phyloP scores from a whole-genome alignment of 768 basidiomycete genomes.

The Clitopilus hobsonii region DNA sequence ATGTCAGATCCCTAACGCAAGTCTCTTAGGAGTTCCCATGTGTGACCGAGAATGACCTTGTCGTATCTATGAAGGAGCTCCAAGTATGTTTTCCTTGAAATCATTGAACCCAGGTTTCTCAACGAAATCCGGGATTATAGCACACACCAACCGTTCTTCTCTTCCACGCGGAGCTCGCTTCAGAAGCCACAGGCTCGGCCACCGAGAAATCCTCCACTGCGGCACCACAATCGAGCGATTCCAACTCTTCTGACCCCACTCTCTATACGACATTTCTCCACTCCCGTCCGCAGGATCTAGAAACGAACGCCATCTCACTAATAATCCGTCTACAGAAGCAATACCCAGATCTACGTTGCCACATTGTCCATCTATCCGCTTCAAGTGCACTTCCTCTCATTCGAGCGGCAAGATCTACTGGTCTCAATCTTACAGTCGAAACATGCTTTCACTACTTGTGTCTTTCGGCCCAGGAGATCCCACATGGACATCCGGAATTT shows the following conservation, averaged over 20 bases:
- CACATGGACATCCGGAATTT: conserved; percentile 75
- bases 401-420: conserved; percentile 57
- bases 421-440: conserved; percentile 81
- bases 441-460: conserved; percentile 98
- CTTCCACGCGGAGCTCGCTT: conserved; percentile 89
- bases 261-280: conserved; percentile 78
- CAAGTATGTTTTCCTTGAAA: conserved; percentile 42
- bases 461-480: conserved; percentile 68
- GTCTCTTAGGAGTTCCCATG: conserved; percentile 84
- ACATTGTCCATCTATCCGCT: conserved; percentile 95
- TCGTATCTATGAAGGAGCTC: conserved; percentile 66
- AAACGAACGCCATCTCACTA: conserved; percentile 76
- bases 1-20: neutral
- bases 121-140: conserved; percentile 30
- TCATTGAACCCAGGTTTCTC: conserved; percentile 1
- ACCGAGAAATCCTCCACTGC: neutral
- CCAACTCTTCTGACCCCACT: conserved; percentile 31
- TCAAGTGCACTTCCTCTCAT: conserved; percentile 76
- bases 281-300: conserved; percentile 79
- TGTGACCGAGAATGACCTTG: conserved; percentile 68
- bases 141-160: conserved; percentile 66
- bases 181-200: conserved; percentile 8
- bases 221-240: neutral
- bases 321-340: conserved; percentile 60
- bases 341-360: conserved; percentile 71